Evolutionary conservation across 345 rosid species (phyloP).

Genomic region (Pelargonium nanum): DNA sequence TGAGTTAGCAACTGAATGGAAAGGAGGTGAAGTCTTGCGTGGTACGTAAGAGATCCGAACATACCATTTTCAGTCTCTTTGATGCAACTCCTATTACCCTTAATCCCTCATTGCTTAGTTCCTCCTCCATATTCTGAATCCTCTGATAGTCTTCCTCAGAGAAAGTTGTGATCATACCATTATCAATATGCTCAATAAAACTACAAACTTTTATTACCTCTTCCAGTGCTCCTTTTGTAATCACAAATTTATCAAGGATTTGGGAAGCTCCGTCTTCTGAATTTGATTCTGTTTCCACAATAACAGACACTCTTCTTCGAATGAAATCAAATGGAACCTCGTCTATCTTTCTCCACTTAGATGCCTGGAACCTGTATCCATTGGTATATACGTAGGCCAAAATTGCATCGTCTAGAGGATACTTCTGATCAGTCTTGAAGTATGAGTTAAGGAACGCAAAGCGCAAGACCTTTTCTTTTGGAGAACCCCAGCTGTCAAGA

Average conservation of each 20-base stretch:
- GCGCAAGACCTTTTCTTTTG: constrained; percentile 40
- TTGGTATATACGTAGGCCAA: constrained; percentile 56
- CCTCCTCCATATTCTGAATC: constrained; percentile 40
- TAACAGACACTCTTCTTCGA: constrained; percentile 45
- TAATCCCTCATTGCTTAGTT: constrained; percentile 48
- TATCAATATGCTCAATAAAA: constrained; percentile 28
- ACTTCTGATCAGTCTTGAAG: constrained; percentile 67
- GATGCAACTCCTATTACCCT: constrained; percentile 42
- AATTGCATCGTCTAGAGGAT: constrained; percentile 70
- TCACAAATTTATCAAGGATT: constrained; percentile 20
- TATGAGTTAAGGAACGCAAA: constrained; percentile 59
- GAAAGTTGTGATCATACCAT: constrained; percentile 17
- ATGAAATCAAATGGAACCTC: constrained; percentile 65
- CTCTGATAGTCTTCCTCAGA: constrained; percentile 32
- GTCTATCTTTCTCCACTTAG: constrained; percentile 47
- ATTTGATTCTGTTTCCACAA: constrained; percentile 34
- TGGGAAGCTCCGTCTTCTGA: constrained; percentile 15
- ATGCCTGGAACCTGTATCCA: constrained; percentile 52
- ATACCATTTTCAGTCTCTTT: constrained; percentile 39
- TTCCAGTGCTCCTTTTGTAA: constrained; percentile 66
- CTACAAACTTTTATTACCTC: constrained; percentile 57
- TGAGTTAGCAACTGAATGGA: not conserved
- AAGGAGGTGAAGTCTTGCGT: not conserved
- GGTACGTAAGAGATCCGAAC: constrained; percentile 4
- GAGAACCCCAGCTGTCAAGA: constrained; percentile 42